Conservation (phyloP, 345 rosid genomes). For the Hevea brasiliensis region DNA sequence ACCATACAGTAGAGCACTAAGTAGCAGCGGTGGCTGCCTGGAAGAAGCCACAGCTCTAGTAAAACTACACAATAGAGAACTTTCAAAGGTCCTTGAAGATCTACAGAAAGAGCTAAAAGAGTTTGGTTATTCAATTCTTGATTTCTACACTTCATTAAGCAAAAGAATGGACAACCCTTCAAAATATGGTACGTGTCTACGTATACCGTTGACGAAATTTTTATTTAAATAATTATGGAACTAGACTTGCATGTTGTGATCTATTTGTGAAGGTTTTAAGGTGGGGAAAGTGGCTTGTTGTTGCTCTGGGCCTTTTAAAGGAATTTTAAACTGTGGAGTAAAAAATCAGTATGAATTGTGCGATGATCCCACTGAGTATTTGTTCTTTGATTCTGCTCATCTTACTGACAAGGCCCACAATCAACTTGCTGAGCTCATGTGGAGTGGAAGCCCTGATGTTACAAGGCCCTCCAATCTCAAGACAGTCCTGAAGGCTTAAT, state of each 20-base stretch:
- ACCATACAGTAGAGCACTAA: neutral
- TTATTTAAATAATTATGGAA: too few relatives aligned
- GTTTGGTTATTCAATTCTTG: constrained; percentile 27
- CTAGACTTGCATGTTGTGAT: too few relatives aligned
- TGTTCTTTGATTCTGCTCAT: constrained; percentile 42
- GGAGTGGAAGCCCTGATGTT: constrained; percentile 7
- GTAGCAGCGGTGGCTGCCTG: neutral
- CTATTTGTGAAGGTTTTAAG: constrained; percentile 23
- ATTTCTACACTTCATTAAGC: constrained; percentile 18
- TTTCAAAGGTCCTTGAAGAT: neutral
- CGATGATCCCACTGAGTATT: constrained; percentile 20
- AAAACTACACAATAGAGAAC: constrained; percentile 2
- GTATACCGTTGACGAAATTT: too few relatives aligned
- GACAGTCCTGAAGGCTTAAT: neutral
- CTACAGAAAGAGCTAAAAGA: constrained; percentile 5
- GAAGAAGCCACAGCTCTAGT: neutral
- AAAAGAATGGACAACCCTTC: constrained; percentile 35
- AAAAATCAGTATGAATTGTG: constrained; percentile 22
- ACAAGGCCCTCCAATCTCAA: constrained; percentile 4
- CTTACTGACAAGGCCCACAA: constrained; percentile 31
- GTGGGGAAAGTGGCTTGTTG: neutral
- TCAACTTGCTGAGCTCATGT: constrained; percentile 24
- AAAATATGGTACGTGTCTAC: constrained; percentile 30
- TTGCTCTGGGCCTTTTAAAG: constrained; percentile 13
- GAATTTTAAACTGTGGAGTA: neutral